Evolutionary conservation across 306 rosid genomes (phyloP).

Genomic region (Arachis hypogaea): DNA sequence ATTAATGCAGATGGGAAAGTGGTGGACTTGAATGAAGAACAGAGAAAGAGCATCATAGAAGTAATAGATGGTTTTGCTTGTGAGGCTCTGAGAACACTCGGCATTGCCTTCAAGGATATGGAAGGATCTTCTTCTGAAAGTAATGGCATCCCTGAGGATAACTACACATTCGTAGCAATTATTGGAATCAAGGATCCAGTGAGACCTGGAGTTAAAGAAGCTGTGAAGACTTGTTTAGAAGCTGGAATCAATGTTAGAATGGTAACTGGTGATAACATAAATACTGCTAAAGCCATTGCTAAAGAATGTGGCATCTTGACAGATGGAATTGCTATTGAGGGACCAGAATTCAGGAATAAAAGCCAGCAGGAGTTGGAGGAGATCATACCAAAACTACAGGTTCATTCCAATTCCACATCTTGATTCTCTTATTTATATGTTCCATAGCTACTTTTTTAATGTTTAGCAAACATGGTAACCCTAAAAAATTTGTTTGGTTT

Average conservation of each 20-base stretch:
- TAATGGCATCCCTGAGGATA: slow-evolving; percentile 58
- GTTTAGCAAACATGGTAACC: not conserved
- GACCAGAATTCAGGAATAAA: slow-evolving; percentile 73
- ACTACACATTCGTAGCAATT: slow-evolving; percentile 63
- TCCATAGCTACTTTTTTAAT: slow-evolving; percentile 1
- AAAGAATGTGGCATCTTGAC: slow-evolving; percentile 92
- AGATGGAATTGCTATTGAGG: slow-evolving; percentile 88
- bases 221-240: slow-evolving; percentile 73
- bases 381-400: slow-evolving; percentile 89
- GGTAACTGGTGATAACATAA: slow-evolving; percentile 95
- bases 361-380: slow-evolving; percentile 58
- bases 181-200: slow-evolving; percentile 95
- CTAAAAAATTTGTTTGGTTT: slow-evolving; percentile 16
- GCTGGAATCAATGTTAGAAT: slow-evolving; percentile 85
- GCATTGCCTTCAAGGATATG: slow-evolving; percentile 66
- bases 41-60: slow-evolving; percentile 49
- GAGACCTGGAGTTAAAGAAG: slow-evolving; percentile 80
- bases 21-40: slow-evolving; percentile 54
- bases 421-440: not conserved
- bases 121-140: slow-evolving; percentile 36
- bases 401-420: slow-evolving; percentile 27
- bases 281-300: slow-evolving; percentile 96
- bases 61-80: slow-evolving; percentile 67
- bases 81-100: slow-evolving; percentile 83
- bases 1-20: slow-evolving; percentile 60